Base-by-base conservation (phyloP, 768 basidiomycete genomes). In the Lepiota brunneoincarnata region DNA sequence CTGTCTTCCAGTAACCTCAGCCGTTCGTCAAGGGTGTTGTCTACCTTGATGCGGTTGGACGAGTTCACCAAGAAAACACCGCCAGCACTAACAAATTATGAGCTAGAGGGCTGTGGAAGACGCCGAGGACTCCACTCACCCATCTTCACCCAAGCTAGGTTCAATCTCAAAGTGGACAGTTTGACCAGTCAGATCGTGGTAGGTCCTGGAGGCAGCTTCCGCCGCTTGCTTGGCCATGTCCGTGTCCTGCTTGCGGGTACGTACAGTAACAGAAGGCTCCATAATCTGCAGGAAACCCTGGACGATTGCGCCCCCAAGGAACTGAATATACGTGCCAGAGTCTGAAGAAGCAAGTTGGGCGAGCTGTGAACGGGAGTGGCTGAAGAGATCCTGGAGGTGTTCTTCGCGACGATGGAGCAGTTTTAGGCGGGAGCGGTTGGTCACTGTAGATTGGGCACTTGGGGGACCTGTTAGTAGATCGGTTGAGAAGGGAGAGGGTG, bases 21-120 rank as follows among this genome's bases (percentile, higher is more conserved):
- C 43, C 96, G 81, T 69, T 98, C 94, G 61, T 96, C 95, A 47
- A 99, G 75, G 2, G 95, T 94, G 66, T 99, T 98, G 71, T 98
- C 91, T 20, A 99, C 79, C 18, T 84, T 88, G 68, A 98, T 98
- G 48, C 92, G 83, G 31, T 80, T 78, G 9, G 78, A 78, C 18
- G 87, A 87, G 49, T 81, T 89, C 12, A 80, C 64, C 15, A 98
- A 80, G 63, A 86, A 85, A 43, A 97, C 74, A 12, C 96, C 96
- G 12, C 97, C 97, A 53, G 94, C 83, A 58, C 91, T 92, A 58
- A 50, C 56, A 44, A 45, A 42, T 18, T 48, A 42, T n/a, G 31
- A 31, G 35, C 40, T 15, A n/a, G 46, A 37, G 35, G 11, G 18
- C 39, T 2, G 42, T 18, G 10, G 40, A 36, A 20, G 36, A n/a